phyloP scores from a whole-genome alignment of 768 basidiomycete genomes.

The Coprinopsis sp. region DNA sequence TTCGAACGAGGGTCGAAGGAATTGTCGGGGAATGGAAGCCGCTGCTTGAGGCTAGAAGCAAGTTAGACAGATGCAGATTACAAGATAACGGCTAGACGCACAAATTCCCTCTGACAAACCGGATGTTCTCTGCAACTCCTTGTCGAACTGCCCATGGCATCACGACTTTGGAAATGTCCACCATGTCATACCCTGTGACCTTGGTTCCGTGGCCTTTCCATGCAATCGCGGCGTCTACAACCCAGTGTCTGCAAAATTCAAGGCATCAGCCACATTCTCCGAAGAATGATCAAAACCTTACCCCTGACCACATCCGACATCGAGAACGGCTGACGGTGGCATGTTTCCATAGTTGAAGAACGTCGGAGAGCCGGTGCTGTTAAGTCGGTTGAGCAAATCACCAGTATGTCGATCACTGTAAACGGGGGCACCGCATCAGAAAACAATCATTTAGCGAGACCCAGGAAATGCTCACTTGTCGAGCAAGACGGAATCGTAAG shows the following conservation, averaged over 20 bases:
- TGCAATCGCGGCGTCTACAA: slow-evolving; percentile 50
- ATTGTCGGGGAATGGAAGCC: slow-evolving; percentile 55
- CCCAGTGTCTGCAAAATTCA: slow-evolving; percentile 41
- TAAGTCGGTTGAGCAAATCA: slow-evolving; percentile 51
- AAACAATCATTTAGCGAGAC: slow-evolving; percentile 1
- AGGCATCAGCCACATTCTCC: not conserved
- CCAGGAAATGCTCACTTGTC: slow-evolving; percentile 44
- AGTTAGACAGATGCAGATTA: not conserved
- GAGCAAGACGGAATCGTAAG: slow-evolving; percentile 49
- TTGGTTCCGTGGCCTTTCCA: slow-evolving; percentile 53
- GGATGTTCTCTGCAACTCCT: slow-evolving; percentile 36
- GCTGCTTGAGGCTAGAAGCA: slow-evolving; percentile 44
- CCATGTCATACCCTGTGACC: slow-evolving; percentile 62
- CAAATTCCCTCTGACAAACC: slow-evolving; percentile 63
- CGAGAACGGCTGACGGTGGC: slow-evolving; percentile 53
- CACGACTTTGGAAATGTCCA: slow-evolving; percentile 34
- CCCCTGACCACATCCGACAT: slow-evolving; percentile 72
- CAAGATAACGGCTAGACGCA: slow-evolving; percentile 32
- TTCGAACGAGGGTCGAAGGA: slow-evolving; percentile 67
- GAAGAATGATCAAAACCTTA: slow-evolving; percentile 10
- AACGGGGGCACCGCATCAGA: slow-evolving; percentile 15
- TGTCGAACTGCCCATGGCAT: slow-evolving; percentile 30
- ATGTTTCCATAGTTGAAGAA: slow-evolving; percentile 48
- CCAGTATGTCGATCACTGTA: slow-evolving; percentile 56
- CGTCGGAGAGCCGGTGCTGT: slow-evolving; percentile 46